A percentile compares a stretch with the other conserved stretches of the same genome.
These are phyloP conservation scores for Iris macrosiphon DNA, from an alignment of 106 monocot genomes.

Conservation along the genomic window DNA sequence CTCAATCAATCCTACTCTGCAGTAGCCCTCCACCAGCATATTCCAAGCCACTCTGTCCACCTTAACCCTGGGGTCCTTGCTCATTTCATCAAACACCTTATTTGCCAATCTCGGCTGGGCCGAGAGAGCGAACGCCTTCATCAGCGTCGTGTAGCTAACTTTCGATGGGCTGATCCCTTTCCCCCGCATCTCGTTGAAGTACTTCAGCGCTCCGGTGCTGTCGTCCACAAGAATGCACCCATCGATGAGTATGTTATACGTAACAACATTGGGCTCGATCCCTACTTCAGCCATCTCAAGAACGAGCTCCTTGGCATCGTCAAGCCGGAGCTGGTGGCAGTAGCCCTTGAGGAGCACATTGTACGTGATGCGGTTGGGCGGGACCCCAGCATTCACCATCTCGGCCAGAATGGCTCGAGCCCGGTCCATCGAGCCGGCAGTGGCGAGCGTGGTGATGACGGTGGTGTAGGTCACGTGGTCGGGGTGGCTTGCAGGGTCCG, in stretches of 20 bases:
- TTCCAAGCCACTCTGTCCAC: conserved; percentile 76
- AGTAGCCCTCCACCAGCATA: conserved; percentile 84
- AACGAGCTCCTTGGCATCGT: conserved; percentile 60
- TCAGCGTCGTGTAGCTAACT: conserved; percentile 91
- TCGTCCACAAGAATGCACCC: conserved; percentile 82
- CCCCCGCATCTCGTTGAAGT: conserved; percentile 88
- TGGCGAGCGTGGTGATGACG: conserved; percentile 53
- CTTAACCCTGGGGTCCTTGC: conserved; percentile 58
- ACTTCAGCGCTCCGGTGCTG: conserved; percentile 65
- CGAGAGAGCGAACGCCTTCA: conserved; percentile 86
- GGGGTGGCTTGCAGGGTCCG: conserved; percentile 48
- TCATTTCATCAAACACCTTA: conserved; percentile 94
- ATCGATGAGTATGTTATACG: conserved; percentile 82
- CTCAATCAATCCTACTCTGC: conserved; percentile 61
- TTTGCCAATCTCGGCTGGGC: conserved; percentile 75
- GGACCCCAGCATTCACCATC: conserved; percentile 39
- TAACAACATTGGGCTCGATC: conserved; percentile 62
- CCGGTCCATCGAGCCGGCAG: conserved; percentile 51
- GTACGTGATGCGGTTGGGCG: conserved; percentile 73
- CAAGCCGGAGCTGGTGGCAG: conserved; percentile 75
- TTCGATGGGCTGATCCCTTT: conserved; percentile 68
- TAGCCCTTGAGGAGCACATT: conserved; percentile 91
- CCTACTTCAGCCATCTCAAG: conserved; percentile 41
- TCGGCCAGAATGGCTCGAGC: conserved; percentile 55
- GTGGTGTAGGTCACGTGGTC: conserved; percentile 93